These are phyloP conservation scores for Aquilaria yunnanensis DNA, from an alignment of 345 rosid species.

Conservation along the genomic window DNA sequence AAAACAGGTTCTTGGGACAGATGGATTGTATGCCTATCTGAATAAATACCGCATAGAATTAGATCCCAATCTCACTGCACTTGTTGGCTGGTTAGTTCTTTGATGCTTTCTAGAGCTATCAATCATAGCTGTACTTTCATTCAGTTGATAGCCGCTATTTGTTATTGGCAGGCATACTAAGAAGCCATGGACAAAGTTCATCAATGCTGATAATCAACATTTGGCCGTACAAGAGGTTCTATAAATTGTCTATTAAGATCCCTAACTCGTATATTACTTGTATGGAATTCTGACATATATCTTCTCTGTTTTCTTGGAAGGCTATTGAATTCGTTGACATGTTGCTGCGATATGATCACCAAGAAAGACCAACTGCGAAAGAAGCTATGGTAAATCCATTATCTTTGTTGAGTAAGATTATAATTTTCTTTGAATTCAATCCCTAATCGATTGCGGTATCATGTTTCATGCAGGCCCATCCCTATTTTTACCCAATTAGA, in stretches of 20 bases:
- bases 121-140: constrained; percentile 2
- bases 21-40: constrained; percentile 77
- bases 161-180: constrained; percentile 62
- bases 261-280: too few relatives aligned
- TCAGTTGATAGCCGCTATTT: neutral
- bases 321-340: constrained; percentile 95
- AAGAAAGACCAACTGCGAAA: constrained; percentile 96
- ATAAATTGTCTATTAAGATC: neutral
- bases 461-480: constrained; percentile 61
- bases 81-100: constrained; percentile 71
- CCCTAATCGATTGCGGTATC: too few relatives aligned
- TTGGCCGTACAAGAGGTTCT: constrained; percentile 88
- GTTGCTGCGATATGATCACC: constrained; percentile 92
- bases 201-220: constrained; percentile 84
- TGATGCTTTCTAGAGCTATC: neutral
- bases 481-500: constrained; percentile 78
- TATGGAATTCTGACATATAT: neutral
- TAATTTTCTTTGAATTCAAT: too few relatives aligned
- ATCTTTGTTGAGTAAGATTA: neutral
- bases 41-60: constrained; percentile 81
- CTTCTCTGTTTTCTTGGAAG: constrained; percentile 24
- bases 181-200: constrained; percentile 90
- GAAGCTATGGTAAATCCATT: constrained; percentile 75
- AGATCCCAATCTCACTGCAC: constrained; percentile 85
- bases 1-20: constrained; percentile 84